phyloP scores from a whole-genome alignment of 306 rosid species.

The Malus orientalis region DNA sequence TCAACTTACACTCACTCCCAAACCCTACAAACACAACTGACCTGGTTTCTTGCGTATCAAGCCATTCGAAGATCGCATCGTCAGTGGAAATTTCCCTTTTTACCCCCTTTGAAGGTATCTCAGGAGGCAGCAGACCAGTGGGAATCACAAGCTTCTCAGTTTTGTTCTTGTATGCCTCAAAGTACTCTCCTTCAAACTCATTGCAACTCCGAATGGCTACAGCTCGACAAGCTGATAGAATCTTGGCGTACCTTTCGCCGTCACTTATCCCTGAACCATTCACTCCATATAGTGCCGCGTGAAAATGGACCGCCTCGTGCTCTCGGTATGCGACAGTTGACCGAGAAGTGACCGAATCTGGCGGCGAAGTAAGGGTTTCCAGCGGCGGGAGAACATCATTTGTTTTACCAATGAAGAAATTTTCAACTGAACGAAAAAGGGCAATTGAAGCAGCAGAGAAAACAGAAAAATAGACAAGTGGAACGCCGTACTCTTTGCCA shows the following conservation, averaged over 20 bases:
- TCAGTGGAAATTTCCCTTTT: background rate
- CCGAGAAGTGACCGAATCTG: background rate
- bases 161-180: constrained; percentile 1
- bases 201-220: background rate
- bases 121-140: constrained; percentile 27
- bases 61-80: constrained; percentile 24
- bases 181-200: constrained; percentile 11
- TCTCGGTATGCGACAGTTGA: background rate
- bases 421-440: background rate
- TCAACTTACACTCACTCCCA: constrained; percentile 34
- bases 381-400: background rate
- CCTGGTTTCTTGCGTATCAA: constrained; percentile 18
- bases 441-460: background rate
- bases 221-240: background rate
- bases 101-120: background rate
- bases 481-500: background rate
- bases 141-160: constrained; percentile 26
- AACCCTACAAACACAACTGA: constrained; percentile 40
- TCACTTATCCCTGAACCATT: background rate
- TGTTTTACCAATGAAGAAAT: background rate
- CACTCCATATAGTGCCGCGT: background rate
- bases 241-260: background rate
- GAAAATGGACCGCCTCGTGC: background rate
- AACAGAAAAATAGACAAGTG: background rate
- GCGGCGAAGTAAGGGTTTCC: background rate